These are phyloP conservation scores for Diaporthe nobilis DNA, from an alignment of 2,329 filamentous ascomycete species.

Conservation along the genomic window DNA sequence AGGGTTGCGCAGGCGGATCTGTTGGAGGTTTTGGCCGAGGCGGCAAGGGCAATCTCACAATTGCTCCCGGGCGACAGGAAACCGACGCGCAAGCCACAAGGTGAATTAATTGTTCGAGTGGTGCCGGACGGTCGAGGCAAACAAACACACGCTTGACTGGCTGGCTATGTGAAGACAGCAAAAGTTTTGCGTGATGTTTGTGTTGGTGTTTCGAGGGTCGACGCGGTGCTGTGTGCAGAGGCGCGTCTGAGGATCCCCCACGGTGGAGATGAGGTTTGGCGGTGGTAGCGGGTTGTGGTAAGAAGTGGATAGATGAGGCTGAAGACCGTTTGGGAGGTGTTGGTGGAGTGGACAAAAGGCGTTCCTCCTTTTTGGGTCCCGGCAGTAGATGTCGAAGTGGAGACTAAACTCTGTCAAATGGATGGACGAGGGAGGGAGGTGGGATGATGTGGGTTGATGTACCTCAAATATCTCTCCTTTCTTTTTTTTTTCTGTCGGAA, in stretches of 20 bases:
- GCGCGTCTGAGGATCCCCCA: slow-evolving; percentile 37
- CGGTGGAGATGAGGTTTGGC: slow-evolving; percentile 39
- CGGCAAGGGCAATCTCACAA: slow-evolving; percentile 17
- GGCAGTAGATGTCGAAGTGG: slow-evolving; percentile 42
- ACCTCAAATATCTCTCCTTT: slow-evolving; percentile 44
- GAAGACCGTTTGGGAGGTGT: slow-evolving; percentile 42
- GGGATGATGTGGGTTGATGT: slow-evolving; percentile 44
- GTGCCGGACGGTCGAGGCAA: background rate
- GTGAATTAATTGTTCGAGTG: background rate
- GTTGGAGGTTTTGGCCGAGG: slow-evolving; percentile 14
- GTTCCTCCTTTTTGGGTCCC: slow-evolving; percentile 43
- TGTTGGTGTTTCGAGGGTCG: slow-evolving; percentile 33
- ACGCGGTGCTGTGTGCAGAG: slow-evolving; percentile 37
- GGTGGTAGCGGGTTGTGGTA: slow-evolving; percentile 39
- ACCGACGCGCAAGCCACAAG: slow-evolving; percentile 17
- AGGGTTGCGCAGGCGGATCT: slow-evolving; percentile 24
- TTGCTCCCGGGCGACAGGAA: slow-evolving; percentile 4
- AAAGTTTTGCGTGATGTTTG: slow-evolving; percentile 32
- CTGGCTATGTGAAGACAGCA: background rate
- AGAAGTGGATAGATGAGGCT: slow-evolving; percentile 44
- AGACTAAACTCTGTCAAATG: slow-evolving; percentile 44
- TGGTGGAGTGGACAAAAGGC: slow-evolving; percentile 43
- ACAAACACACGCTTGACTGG: slow-evolving; percentile 2
- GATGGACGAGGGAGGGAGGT: slow-evolving; percentile 44
- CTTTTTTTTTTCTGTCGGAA: slow-evolving; percentile 38